These are phyloP conservation scores for Agaricales sp. DNA, from an alignment of 1,284 basidiomycete species.

Conservation along the genomic window DNA sequence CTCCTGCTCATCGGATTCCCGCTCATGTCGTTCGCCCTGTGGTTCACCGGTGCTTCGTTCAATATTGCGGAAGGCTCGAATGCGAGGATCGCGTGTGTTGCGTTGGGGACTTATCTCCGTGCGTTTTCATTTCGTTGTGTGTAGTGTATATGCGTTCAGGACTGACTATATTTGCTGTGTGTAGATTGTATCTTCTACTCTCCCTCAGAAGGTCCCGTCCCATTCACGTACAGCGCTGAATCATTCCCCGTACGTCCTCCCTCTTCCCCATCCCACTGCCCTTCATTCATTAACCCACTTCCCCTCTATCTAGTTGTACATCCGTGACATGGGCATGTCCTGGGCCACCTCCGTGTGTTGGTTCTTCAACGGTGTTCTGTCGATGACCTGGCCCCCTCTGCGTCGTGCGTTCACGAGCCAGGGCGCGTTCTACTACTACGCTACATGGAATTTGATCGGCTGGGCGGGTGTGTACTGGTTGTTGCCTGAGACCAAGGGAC, in stretches of 20 bases:
- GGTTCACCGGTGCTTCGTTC: constrained; percentile 51
- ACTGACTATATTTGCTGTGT: background rate
- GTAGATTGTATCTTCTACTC: constrained; percentile 35
- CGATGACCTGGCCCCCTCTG: constrained; percentile 52
- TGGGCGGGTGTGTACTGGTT: constrained; percentile 45
- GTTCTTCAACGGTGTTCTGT: constrained; percentile 44
- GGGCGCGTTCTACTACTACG: constrained; percentile 46
- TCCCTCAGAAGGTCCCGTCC: constrained; percentile 64
- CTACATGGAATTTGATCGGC: constrained; percentile 40
- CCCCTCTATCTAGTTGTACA: constrained; percentile 35
- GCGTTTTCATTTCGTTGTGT: constrained; percentile 23
- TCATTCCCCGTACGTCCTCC: constrained; percentile 37
- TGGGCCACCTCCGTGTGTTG: constrained; percentile 45
- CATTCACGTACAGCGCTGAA: constrained; percentile 54
- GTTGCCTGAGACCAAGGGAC: constrained; percentile 59
- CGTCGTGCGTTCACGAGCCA: constrained; percentile 28
- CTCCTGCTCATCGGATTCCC: constrained; percentile 51
- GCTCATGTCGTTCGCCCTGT: constrained; percentile 47
- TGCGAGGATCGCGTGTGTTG: constrained; percentile 37
- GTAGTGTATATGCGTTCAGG: background rate
- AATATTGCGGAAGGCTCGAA: constrained; percentile 27
- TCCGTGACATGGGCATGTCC: constrained; percentile 44
- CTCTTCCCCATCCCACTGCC: too few species aligned
- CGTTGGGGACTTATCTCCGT: constrained; percentile 37
- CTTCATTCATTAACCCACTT: too few species aligned